Evolutionary conservation across 2,329 filamentous ascomycete species (phyloP).

Genomic region (Botrytis tulipae): DNA sequence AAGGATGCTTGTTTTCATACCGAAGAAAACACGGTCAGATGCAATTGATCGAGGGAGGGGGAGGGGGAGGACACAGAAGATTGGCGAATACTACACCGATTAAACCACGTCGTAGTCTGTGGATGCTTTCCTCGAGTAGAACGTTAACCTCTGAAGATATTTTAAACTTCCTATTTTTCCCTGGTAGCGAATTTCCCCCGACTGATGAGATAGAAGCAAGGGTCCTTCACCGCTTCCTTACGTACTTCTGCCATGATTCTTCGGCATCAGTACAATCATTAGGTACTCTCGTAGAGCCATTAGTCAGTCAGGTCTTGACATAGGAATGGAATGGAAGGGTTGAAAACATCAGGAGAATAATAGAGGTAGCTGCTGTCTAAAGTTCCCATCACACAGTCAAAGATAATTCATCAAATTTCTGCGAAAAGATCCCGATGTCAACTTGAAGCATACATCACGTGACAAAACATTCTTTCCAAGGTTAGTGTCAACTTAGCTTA

Average conservation of each 20-base stretch:
- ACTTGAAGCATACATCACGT: neutral
- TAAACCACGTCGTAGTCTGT: neutral
- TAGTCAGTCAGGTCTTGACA: neutral
- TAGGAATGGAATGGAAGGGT: neutral
- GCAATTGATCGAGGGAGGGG: neutral
- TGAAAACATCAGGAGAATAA: too few species aligned
- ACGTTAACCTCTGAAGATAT: neutral
- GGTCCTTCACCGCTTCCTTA: slow-evolving; percentile 1
- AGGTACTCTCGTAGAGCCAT: neutral
- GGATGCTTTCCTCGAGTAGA: neutral
- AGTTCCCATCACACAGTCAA: neutral
- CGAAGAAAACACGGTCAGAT: neutral
- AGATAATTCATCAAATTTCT: neutral
- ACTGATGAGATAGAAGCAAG: neutral
- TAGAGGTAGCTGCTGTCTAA: too few species aligned
- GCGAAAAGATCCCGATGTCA: too few species aligned
- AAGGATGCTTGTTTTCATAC: neutral
- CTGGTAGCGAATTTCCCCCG: neutral
- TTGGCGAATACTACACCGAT: neutral
- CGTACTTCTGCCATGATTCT: neutral
- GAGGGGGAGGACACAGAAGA: neutral
- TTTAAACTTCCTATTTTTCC: neutral
- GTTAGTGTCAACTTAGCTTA: slow-evolving; percentile 4
- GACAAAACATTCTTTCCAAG: neutral
- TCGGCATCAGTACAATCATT: neutral